Evolutionary conservation across 1,139 yeast species (phyloP), one percentile per base, ranked within the genome.

Genomic region (Taphrina flavorubra): DNA sequence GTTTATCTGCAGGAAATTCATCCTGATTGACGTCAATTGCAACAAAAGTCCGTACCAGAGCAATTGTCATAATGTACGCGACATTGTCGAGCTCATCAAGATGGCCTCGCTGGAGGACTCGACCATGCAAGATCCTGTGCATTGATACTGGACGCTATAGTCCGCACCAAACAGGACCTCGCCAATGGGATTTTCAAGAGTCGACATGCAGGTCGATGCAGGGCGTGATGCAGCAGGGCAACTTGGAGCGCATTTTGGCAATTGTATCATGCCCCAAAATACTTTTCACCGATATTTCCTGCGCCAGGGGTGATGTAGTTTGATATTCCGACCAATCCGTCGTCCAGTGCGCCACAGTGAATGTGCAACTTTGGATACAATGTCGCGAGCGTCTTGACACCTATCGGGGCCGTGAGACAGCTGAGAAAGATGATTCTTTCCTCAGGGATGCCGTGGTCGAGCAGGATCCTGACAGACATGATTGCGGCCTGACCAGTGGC

Each of bases 401-500:
- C 97, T 51, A 86, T 81, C 73, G 89, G 96, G 0, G 96, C 68
- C n/a, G 92, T 90, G 70, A 89, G 78, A 75, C 89, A 90, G 16
- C 87, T 81, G 42, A 92, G 86, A 67, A 92, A 81, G 1, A 88
- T 83, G 55, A 94, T 89, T 72, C 89, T 84, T 55, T 82, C 79
- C 67, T 85, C 83, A 6, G 77, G 74, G n/a, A 90, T 87, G 18
- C 87, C 88, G 76, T 92, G 96, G 76, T 94, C 98, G 18, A 89
- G 74, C 69, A 94, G 80, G 4, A 94, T 92, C 74, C 92, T 95
- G 59, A 91, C 85, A 0, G 97, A 97, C 98, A 94, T 94, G 63
- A 91, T 89, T 1, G 92, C 87, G 0, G 97, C 97, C 0, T 97
- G 96, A 1, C 98, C 99, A 58, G 96, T 88, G 36, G 91, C 88